Conservation (phyloP, 441 rosid species). For the Eugenia klotzschiana region DNA sequence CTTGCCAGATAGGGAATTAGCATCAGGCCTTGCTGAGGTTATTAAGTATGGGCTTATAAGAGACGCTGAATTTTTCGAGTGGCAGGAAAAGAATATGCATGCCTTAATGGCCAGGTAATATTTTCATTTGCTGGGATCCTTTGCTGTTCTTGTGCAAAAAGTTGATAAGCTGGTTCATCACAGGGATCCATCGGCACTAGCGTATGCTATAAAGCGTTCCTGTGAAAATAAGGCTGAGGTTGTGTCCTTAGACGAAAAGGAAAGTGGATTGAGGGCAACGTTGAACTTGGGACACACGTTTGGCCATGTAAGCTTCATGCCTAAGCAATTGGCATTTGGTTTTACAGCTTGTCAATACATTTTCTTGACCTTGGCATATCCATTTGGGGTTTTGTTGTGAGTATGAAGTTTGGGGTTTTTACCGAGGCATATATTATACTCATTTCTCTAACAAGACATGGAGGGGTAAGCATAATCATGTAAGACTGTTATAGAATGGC, state of each 20-base stretch:
- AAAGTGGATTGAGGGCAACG: slow-evolving; percentile 83
- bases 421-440: neutral
- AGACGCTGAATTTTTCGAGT: slow-evolving; percentile 81
- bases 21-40: slow-evolving; percentile 88
- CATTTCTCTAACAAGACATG: neutral
- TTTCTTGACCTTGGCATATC: neutral
- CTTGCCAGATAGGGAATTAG: slow-evolving; percentile 81
- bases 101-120: slow-evolving; percentile 70
- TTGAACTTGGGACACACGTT: slow-evolving; percentile 92
- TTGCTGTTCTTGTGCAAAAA: neutral
- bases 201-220: slow-evolving; percentile 86
- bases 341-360: neutral
- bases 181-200: slow-evolving; percentile 82
- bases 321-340: neutral
- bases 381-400: neutral
- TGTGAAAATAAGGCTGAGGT: slow-evolving; percentile 97
- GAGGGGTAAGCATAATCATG: neutral
- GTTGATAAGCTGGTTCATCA: neutral
- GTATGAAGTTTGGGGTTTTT: neutral
- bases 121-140: neutral
- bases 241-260: slow-evolving; percentile 93
- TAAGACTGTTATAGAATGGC: neutral
- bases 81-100: slow-evolving; percentile 84
- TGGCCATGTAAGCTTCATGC: slow-evolving; percentile 67
- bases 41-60: slow-evolving; percentile 88